Percentiles rank a stretch among this genome's conserved stretches.
These are phyloP conservation scores for Debaryomyces fabryi DNA, from an alignment of 1,139 yeast species.

Conservation along the genomic window DNA sequence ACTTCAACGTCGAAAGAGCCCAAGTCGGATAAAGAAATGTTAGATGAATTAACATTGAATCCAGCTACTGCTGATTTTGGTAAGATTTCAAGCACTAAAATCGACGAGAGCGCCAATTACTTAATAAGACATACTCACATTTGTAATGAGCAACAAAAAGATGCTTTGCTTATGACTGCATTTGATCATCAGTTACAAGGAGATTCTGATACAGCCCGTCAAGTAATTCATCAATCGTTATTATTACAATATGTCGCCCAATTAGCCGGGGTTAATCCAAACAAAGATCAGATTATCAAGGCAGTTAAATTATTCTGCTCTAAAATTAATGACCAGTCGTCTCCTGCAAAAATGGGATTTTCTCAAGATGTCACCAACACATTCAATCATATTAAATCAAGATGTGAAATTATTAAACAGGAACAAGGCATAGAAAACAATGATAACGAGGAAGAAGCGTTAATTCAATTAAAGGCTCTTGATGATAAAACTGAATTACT, in stretches of 20 bases:
- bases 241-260: conserved; percentile 77
- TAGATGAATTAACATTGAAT: conserved; percentile 38
- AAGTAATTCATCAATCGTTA: conserved; percentile 77
- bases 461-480: conserved; percentile 83
- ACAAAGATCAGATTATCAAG: conserved; percentile 39
- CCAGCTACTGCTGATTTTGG: conserved; percentile 73
- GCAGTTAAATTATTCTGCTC: conserved; percentile 73
- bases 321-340: conserved; percentile 54
- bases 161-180: conserved; percentile 90
- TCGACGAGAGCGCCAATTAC: conserved; percentile 52
- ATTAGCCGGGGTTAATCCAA: conserved; percentile 47
- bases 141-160: conserved; percentile 83
- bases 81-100: conserved; percentile 51
- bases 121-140: conserved; percentile 66
- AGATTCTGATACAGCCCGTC: conserved; percentile 54
- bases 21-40: conserved; percentile 27
- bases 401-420: conserved; percentile 68
- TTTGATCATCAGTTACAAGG: conserved; percentile 79
- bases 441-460: conserved; percentile 58
- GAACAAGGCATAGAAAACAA: conserved; percentile 41
- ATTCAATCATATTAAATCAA: conserved; percentile 65
- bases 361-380: conserved; percentile 73
- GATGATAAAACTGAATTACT: conserved; percentile 81
- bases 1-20: conserved; percentile 10
- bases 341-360: conserved; percentile 70